Percentiles rank a stretch among this genome's conserved stretches.
Evolutionary conservation across 225 moss, liverwort and hornwort species (phyloP).

Genomic region (Pleurozium schreberi): DNA sequence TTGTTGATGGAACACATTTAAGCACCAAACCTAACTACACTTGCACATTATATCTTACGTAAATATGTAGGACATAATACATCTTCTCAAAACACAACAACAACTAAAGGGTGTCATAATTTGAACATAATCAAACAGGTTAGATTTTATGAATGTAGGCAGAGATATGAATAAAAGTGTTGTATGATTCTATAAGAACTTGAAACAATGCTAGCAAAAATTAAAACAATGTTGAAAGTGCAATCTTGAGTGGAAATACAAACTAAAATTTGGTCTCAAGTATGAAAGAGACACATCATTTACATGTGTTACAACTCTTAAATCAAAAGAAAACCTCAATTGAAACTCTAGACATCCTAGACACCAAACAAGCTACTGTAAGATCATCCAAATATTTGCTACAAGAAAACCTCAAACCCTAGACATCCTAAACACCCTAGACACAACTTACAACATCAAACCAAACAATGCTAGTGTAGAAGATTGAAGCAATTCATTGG

Average conservation of each 20-base stretch:
- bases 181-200: not conserved
- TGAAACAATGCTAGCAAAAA: not conserved
- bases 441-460: not conserved
- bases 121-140: not conserved
- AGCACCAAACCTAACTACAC: not conserved
- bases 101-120: not conserved
- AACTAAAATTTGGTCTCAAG: accelerated
- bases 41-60: not conserved
- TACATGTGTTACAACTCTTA: not conserved
- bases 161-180: not conserved
- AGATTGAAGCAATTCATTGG: not conserved
- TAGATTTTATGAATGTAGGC: not conserved
- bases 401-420: not conserved
- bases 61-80: accelerated
- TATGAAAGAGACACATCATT: not conserved
- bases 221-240: not conserved
- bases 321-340: not conserved
- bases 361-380: not conserved
- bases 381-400: not conserved
- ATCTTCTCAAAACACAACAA: not conserved
- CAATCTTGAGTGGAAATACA: not conserved
- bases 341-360: not conserved
- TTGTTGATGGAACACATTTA: not conserved
- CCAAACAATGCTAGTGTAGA: not conserved
- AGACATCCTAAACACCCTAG: accelerated